Percentiles rank a stretch among this genome's conserved stretches.
Evolutionary conservation across 805 yeast species (phyloP).

Genomic region (Yarrowia keelungensis): DNA sequence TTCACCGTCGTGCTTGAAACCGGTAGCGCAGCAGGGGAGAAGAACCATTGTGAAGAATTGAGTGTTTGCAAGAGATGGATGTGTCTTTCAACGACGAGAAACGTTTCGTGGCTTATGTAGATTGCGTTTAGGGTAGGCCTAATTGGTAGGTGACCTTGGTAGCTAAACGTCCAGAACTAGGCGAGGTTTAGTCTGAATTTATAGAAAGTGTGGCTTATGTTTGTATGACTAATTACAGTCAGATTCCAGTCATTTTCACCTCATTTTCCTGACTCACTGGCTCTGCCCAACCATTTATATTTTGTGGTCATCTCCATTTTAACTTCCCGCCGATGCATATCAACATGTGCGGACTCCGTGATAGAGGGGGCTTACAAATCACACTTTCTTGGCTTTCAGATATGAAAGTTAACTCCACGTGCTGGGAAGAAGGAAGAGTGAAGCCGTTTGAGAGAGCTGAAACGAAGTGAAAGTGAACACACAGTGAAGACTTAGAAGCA

Average conservation of each 20-base stretch:
- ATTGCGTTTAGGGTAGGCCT: conserved; percentile 17
- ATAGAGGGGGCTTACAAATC: conserved; percentile 1
- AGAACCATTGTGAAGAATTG: conserved; percentile 29
- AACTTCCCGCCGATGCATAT: conserved; percentile 15
- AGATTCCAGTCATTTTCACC: background rate
- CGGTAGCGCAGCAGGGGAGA: conserved; percentile 37
- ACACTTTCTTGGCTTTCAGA: background rate
- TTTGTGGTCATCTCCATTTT: background rate
- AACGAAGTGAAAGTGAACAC: too few species aligned
- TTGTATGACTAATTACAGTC: too few species aligned
- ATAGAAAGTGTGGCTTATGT: background rate
- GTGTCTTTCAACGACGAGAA: conserved; percentile 5
- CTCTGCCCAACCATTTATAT: conserved; percentile 1
- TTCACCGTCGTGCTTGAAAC: conserved; percentile 44
- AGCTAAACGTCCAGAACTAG: background rate
- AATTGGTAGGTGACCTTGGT: conserved; percentile 2
- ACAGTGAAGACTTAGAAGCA: too few species aligned
- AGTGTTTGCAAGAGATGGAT: background rate
- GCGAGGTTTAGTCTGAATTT: background rate
- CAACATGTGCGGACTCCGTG: conserved; percentile 10
- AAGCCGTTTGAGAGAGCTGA: too few species aligned
- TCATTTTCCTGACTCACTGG: background rate
- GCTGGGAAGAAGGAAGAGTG: background rate
- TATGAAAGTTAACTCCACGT: conserved; percentile 5
- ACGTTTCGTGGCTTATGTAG: conserved; percentile 17